Evolutionary conservation across 108 stramenopile species (phyloP).

Genomic region (Mediolabrus comicus): DNA sequence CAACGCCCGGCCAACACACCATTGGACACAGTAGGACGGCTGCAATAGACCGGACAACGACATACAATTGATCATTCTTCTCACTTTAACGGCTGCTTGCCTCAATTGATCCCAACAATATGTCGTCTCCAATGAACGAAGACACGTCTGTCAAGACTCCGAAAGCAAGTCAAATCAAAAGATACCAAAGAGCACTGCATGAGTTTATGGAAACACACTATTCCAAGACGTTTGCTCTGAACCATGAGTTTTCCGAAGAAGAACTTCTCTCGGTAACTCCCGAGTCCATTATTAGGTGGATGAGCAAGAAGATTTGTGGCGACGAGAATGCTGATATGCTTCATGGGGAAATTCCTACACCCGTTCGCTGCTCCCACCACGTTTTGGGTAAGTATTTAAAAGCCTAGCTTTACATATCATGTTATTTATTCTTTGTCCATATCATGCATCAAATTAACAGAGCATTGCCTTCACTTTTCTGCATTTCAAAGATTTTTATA

Average conservation of each 20-base stretch:
- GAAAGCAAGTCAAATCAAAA: background rate
- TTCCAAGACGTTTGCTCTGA: background rate
- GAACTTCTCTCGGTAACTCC: background rate
- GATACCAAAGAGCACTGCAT: background rate
- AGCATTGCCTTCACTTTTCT: background rate
- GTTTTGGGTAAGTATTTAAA: background rate
- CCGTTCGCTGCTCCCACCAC: background rate
- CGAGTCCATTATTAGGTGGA: background rate
- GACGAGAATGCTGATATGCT: background rate
- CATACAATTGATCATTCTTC: no score
- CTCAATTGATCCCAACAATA: background rate
- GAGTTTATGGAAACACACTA: background rate
- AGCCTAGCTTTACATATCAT: background rate
- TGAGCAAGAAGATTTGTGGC: conserved; percentile 1
- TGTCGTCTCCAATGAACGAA: background rate
- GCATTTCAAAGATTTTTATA: background rate
- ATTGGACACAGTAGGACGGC: background rate
- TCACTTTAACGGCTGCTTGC: no score
- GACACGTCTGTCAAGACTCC: background rate
- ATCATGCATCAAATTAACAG: no score
- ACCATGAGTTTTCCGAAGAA: background rate
- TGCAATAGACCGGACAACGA: background rate
- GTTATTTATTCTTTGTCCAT: no score
- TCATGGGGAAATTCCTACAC: background rate
- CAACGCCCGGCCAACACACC: background rate